Evolutionary conservation across 352 stramenopile genomes (phyloP), one percentile per base, ranked within the genome.

Genomic region (Globisporangium spiculum): DNA sequence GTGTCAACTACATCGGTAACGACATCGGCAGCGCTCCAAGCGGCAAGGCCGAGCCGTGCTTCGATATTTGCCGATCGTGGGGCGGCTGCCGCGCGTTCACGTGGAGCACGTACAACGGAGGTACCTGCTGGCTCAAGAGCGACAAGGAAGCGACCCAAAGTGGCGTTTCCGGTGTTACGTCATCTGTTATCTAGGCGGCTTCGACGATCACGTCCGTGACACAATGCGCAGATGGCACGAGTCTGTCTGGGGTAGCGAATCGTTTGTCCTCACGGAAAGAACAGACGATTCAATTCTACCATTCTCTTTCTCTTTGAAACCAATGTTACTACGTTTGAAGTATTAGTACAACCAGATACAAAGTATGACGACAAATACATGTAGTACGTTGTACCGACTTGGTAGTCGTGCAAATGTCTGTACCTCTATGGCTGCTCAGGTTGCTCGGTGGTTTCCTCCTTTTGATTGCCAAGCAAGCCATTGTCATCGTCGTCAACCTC

Each of bases 71-170:
- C 65, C 63, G 76, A 59, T 41, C 4, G 0, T 81, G 76, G 44
- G 50, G 55, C 12, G 72, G 71, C 9, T 85, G 77, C 56, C 64
- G 69, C 24, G 80, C 76, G 5, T 90, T 87, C 67, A 75, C 80
- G 3, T 91, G 81, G 81, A 88, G 32, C 32, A 71, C 67, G 27
- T 70, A 73, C 58, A 72, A 83, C 59, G 82, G 82, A 16, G 83
- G 81, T 30, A 89, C 77, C 3, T 89, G 81, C 56, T 90, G 65
- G 58, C 70, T 84, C 34, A 38, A 38, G 34, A 82, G 75, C 46
- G 68, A 36, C n/a, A 79, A 79, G 53, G 71, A 69, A 14, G n/a
- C 2, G 3, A 36, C 36, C 26, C 55, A 44, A 27, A 44, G 20
- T 3, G 50, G 38, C 32, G 27, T 63, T 5, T 16, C n/a, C 8